These are phyloP conservation scores for Fusarium sambucinum DNA, from an alignment of 2,329 filamentous ascomycete species.

Conservation along the genomic window DNA sequence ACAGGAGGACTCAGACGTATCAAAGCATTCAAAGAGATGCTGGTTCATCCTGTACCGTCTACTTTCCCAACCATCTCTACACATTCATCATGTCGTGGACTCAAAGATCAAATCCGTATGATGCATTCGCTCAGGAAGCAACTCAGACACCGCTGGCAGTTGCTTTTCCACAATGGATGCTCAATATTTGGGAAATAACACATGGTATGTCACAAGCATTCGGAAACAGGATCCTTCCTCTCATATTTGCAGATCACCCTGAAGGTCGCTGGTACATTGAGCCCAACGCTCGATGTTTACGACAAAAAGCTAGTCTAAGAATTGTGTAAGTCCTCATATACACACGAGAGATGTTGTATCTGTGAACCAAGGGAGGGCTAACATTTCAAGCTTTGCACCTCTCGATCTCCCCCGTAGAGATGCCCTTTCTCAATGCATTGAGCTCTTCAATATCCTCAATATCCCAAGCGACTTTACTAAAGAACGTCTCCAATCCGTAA, in stretches of 20 bases:
- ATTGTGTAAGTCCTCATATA: slow-evolving; percentile 46
- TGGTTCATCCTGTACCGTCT: background rate
- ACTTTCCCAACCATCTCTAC: background rate
- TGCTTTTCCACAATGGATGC: slow-evolving; percentile 45
- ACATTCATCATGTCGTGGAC: slow-evolving; percentile 47
- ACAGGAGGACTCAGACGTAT: background rate
- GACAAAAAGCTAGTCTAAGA: slow-evolving; percentile 43
- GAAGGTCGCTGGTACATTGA: slow-evolving; percentile 47
- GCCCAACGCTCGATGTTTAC: slow-evolving; percentile 39
- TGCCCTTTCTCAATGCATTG: slow-evolving; percentile 41
- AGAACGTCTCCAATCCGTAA: slow-evolving; percentile 50
- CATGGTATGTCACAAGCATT: slow-evolving; percentile 24
- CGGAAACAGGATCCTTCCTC: fast-evolving
- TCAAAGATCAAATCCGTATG: slow-evolving; percentile 40
- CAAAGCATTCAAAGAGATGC: slow-evolving; percentile 6
- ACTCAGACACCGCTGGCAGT: slow-evolving; percentile 36
- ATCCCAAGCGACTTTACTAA: slow-evolving; percentile 50
- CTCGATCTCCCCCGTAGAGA: slow-evolving; percentile 45
- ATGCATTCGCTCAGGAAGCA: slow-evolving; percentile 44
- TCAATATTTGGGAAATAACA: slow-evolving; percentile 46
- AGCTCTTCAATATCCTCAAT: slow-evolving; percentile 49
- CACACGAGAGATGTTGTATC: background rate
- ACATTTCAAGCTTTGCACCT: slow-evolving; percentile 47
- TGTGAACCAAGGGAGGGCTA: background rate
- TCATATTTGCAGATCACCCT: slow-evolving; percentile 40